These are phyloP conservation scores for Dothistroma pini DNA, from an alignment of 2,329 filamentous ascomycete genomes.

Conservation along the genomic window DNA sequence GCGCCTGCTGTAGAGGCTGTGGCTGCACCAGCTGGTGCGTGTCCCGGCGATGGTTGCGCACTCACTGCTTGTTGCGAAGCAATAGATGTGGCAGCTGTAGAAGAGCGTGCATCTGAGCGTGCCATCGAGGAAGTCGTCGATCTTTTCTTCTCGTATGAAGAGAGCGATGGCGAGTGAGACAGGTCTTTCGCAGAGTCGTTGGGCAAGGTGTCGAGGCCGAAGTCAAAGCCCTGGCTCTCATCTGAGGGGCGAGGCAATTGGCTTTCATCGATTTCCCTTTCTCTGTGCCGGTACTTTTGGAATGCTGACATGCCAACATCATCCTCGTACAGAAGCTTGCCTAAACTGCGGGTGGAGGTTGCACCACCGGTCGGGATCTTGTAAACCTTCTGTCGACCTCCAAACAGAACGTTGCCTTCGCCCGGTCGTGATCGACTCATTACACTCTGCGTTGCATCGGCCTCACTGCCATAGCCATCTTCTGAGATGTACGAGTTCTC, in stretches of 20 bases:
- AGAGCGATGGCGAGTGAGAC: conserved; percentile 52
- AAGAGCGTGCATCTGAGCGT: conserved; percentile 66
- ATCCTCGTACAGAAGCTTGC: conserved; percentile 74
- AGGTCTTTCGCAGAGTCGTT: conserved; percentile 43
- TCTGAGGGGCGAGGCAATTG: conserved; percentile 23
- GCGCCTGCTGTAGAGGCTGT: conserved; percentile 17
- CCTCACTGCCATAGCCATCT: conserved; percentile 61
- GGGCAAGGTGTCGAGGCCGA: conserved; percentile 38
- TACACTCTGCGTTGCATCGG: conserved; percentile 64
- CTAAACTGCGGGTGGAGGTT: conserved; percentile 50
- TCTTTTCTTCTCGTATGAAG: conserved; percentile 68
- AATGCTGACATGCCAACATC: conserved; percentile 82
- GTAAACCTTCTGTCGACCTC: conserved; percentile 92
- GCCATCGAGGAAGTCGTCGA: conserved; percentile 80
- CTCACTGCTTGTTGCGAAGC: conserved; percentile 61
- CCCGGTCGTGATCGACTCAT: conserved; percentile 78
- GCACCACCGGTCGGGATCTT: conserved; percentile 62
- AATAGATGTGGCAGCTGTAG: conserved; percentile 84
- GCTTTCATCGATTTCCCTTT: conserved; percentile 50
- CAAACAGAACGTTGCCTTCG: conserved; percentile 91
- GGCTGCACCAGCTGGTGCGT: conserved; percentile 51
- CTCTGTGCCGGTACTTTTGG: conserved; percentile 64
- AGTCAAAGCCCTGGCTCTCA: conserved; percentile 33
- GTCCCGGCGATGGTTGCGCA: conserved; percentile 35
- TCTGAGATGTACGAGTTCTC: conserved; percentile 63